Percentiles rank a stretch among this genome's conserved stretches.
Conservation (phyloP, 768 basidiomycete species). For the Guyanaporus albipodus region DNA sequence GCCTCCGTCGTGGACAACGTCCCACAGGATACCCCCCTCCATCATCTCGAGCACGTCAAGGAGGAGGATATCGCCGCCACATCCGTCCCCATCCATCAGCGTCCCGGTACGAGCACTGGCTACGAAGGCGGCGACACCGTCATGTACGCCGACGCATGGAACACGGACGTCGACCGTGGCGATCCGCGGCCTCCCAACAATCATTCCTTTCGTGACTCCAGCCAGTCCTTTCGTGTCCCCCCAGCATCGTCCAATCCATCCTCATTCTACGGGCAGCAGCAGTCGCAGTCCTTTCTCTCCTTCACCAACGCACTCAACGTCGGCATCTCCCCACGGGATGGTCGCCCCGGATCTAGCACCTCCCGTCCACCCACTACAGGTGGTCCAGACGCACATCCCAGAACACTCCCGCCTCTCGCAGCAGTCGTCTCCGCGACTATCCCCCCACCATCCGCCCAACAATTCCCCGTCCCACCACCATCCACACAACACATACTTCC, state of each 20-base stretch:
- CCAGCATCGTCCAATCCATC: conserved; percentile 39
- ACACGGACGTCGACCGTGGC: conserved; percentile 36
- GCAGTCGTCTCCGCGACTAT: conserved; percentile 72
- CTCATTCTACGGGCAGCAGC: conserved; percentile 38
- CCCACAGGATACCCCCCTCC: conserved; percentile 16
- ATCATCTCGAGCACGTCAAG: conserved; percentile 34
- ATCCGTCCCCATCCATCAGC: conserved; percentile 38
- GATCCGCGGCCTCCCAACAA: conserved; percentile 37
- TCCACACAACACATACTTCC: conserved; percentile 51
- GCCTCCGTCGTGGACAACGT: not conserved
- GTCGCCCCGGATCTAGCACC: conserved; percentile 45
- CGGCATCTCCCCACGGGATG: conserved; percentile 39
- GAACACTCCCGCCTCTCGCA: conserved; percentile 70
- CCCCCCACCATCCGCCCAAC: conserved; percentile 42
- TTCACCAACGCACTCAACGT: conserved; percentile 46
- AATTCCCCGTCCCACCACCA: conserved; percentile 38
- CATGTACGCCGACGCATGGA: conserved; percentile 34
- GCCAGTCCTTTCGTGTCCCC: conserved; percentile 79
- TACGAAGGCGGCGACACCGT: conserved; percentile 51
- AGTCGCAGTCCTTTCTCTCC: conserved; percentile 70
- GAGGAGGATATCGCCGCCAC: conserved; percentile 37
- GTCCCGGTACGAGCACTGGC: conserved; percentile 71
- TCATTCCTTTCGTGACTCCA: conserved; percentile 77
- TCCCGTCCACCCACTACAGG: conserved; percentile 54
- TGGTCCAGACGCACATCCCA: conserved; percentile 39